These are phyloP conservation scores for Cystofilobasidium macerans DNA, from an alignment of 768 basidiomycete species.

Conservation along the genomic window DNA sequence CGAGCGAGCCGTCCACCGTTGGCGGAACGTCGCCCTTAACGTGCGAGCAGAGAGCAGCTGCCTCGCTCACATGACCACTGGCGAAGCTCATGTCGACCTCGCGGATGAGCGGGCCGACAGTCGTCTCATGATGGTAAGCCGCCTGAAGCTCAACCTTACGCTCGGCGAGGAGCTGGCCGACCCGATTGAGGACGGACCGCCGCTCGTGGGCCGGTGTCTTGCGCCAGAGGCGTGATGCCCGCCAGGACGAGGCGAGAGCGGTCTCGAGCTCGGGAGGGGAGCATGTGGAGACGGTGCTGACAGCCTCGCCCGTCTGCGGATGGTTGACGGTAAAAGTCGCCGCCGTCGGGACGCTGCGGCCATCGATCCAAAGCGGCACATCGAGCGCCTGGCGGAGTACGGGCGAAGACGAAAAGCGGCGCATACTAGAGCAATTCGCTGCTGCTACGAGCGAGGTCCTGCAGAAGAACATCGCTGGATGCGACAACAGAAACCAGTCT, in stretches of 20 bases:
- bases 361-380: conserved; percentile 20
- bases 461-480: too few species aligned
- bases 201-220: not conserved
- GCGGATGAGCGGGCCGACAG: not conserved
- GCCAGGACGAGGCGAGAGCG: not conserved
- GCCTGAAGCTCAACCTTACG: conserved; percentile 4
- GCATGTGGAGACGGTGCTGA: not conserved
- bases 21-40: conserved; percentile 17
- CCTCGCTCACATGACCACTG: not conserved
- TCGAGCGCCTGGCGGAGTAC: not conserved
- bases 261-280: not conserved
- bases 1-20: conserved; percentile 17
- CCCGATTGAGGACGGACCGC: conserved; percentile 9
- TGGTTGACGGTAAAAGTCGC: not conserved
- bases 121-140: conserved; percentile 14
- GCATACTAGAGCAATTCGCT: too few species aligned
- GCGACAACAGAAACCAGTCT: too few species aligned
- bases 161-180: conserved; percentile 7
- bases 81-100: not conserved
- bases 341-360: not conserved
- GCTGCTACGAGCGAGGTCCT: too few species aligned
- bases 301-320: not conserved
- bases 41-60: conserved; percentile 10
- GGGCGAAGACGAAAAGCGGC: too few species aligned
- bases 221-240: not conserved